Percentiles rank a stretch among this genome's conserved stretches.
These are phyloP conservation scores for Pseudomicrostroma phylloplanum DNA, from an alignment of 1,284 basidiomycete genomes.

Conservation along the genomic window DNA sequence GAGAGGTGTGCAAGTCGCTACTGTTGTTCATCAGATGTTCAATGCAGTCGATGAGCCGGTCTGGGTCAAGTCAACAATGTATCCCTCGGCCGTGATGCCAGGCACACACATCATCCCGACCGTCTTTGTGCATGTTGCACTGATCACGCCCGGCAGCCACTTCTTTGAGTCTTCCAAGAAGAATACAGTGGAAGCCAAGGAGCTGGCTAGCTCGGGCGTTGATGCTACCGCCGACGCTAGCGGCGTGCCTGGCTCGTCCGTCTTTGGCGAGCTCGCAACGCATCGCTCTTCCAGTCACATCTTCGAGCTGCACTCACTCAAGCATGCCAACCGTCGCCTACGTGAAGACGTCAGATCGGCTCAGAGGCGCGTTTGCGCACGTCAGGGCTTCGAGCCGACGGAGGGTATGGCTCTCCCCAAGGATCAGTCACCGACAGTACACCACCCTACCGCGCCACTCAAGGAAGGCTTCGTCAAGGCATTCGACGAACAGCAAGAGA, in stretches of 20 bases:
- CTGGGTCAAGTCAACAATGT: conserved; percentile 3
- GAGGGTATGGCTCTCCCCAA: not conserved
- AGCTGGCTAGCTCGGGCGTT: conserved; percentile 23
- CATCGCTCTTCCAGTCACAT: conserved; percentile 36
- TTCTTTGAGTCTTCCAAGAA: conserved; percentile 26
- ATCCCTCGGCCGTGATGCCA: conserved; percentile 8
- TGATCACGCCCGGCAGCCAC: conserved; percentile 14
- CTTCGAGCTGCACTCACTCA: conserved; percentile 45
- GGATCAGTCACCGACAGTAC: not conserved
- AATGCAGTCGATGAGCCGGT: not conserved
- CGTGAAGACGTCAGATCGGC: conserved; percentile 36
- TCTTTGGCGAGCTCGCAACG: conserved; percentile 42
- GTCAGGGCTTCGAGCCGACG: not conserved
- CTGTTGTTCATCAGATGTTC: conserved; percentile 30
- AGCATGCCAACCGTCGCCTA: conserved; percentile 40
- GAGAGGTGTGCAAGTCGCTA: conserved; percentile 25
- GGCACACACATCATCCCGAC: conserved; percentile 27
- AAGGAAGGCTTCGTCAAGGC: conserved; percentile 8
- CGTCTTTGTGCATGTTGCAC: conserved; percentile 30
- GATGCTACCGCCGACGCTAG: conserved; percentile 16
- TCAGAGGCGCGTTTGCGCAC: conserved; percentile 9
- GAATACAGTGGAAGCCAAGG: conserved; percentile 28
- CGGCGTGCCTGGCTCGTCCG: conserved; percentile 16
- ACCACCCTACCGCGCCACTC: not conserved
- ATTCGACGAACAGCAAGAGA: not conserved